These are phyloP conservation scores for Marasmius tenuissimus DNA, from an alignment of 1,284 basidiomycete genomes.

Conservation along the genomic window DNA sequence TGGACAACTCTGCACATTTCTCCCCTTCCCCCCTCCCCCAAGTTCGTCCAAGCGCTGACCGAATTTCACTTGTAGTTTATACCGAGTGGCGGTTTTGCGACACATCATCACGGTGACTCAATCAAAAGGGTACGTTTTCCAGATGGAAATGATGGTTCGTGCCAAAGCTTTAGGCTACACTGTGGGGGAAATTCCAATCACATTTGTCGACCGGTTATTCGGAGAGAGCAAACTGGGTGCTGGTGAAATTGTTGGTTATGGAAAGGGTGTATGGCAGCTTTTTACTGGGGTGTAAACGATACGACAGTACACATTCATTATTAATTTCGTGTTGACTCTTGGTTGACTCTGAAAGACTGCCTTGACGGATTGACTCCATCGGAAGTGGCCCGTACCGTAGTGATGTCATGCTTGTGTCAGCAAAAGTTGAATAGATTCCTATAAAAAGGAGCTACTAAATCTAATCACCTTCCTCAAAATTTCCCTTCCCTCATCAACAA, in stretches of 20 bases:
- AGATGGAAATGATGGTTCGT: slow-evolving; percentile 97
- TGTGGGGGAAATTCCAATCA: slow-evolving; percentile 90
- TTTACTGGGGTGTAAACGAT: slow-evolving; percentile 65
- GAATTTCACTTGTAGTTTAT: slow-evolving; percentile 52
- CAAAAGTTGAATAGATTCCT: not conserved
- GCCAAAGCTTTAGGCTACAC: slow-evolving; percentile 80
- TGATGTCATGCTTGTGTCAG: not conserved
- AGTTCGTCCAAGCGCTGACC: not conserved
- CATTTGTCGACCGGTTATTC: slow-evolving; percentile 90
- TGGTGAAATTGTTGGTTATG: slow-evolving; percentile 87
- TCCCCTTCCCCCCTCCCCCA: not conserved
- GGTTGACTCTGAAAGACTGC: no score
- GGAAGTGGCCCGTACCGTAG: no score
- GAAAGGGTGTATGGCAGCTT: slow-evolving; percentile 81
- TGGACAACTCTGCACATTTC: not conserved
- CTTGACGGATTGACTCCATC: no score
- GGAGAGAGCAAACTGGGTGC: slow-evolving; percentile 91
- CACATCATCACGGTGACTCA: slow-evolving; percentile 83
- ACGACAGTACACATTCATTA: not conserved
- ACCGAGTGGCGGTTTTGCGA: slow-evolving; percentile 72
- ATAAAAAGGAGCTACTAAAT: not conserved
- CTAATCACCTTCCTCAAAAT: not conserved
- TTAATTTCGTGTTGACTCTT: no score
- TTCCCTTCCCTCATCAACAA: not conserved
- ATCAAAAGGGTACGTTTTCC: slow-evolving; percentile 92